Conservation (phyloP, 108 stramenopile genomes). For the Hondaea fermentalgiana region DNA sequence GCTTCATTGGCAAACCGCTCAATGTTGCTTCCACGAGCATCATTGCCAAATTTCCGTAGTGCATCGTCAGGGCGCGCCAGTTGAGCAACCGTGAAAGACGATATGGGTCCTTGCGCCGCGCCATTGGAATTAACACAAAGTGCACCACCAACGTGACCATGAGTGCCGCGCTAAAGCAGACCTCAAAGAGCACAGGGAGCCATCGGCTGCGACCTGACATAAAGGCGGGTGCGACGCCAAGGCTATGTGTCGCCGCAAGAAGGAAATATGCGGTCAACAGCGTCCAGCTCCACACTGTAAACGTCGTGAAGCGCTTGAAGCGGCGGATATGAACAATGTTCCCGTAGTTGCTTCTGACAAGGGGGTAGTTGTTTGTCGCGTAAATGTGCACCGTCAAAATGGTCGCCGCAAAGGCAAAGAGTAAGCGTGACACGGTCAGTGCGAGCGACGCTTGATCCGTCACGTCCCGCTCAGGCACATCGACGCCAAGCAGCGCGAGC, state of each 20-base stretch:
- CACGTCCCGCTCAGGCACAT: not conserved
- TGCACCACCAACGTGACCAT: slow-evolving; percentile 17
- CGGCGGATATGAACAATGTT: not conserved
- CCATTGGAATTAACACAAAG: slow-evolving; percentile 11
- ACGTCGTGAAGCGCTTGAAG: not conserved
- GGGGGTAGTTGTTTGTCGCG: not conserved
- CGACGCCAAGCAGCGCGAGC: not conserved
- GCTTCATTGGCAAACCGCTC: not conserved
- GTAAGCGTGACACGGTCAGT: not conserved
- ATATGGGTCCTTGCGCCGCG: not conserved
- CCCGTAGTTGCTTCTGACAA: not conserved
- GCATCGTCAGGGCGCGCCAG: not conserved
- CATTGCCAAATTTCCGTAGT: not conserved
- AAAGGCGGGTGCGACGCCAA: not conserved
- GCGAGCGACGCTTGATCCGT: not conserved
- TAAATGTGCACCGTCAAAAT: not conserved
- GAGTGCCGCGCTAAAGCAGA: not conserved
- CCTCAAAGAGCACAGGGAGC: slow-evolving; percentile 13
- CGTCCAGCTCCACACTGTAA: slow-evolving; percentile 16
- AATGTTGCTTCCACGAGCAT: not conserved
- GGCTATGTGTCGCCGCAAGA: not conserved
- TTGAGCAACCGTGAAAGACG: not conserved
- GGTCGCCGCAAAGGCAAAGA: not conserved
- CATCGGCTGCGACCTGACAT: not conserved
- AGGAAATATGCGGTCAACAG: not conserved